These are phyloP conservation scores for Oehlia diaphana DNA, from an alignment of 192 early-diverging fungal genomes.

Conservation along the genomic window DNA sequence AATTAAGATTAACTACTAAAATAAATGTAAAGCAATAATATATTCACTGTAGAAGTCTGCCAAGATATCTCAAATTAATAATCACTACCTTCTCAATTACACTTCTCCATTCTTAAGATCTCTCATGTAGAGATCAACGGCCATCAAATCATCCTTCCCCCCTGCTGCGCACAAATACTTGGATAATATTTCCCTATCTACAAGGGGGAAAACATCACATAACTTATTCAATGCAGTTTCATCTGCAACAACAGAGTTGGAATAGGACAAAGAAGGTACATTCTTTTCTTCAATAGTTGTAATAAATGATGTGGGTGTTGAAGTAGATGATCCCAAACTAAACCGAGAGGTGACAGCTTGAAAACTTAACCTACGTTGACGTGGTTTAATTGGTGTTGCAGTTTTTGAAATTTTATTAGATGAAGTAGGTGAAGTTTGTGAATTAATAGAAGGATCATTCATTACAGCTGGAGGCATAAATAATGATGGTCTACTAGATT, in stretches of 20 bases:
- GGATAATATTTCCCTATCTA: slow-evolving; percentile 18
- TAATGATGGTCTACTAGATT: background rate
- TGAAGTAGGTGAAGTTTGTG: background rate
- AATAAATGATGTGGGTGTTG: background rate
- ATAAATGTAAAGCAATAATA: no score
- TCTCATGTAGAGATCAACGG: slow-evolving; percentile 31
- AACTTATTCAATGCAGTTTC: slow-evolving; percentile 24
- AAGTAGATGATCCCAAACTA: background rate
- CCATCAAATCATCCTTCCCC: slow-evolving; percentile 30
- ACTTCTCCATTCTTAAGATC: slow-evolving; percentile 22
- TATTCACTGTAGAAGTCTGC: no score
- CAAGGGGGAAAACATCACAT: slow-evolving; percentile 27
- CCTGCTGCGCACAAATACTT: slow-evolving; percentile 24
- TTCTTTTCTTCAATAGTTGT: slow-evolving; percentile 18
- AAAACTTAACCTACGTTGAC: slow-evolving; percentile 30
- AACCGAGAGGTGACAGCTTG: slow-evolving; percentile 27
- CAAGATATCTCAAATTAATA: no score
- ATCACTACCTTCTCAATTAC: background rate
- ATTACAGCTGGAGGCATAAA: slow-evolving; percentile 17
- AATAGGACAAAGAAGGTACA: background rate
- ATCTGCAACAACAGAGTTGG: background rate
- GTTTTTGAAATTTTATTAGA: background rate
- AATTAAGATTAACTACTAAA: no score
- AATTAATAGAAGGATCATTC: slow-evolving; percentile 13
- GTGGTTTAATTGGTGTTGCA: background rate